phyloP scores from a whole-genome alignment of 2,329 filamentous ascomycete species.

The Fusarium drepaniforme region DNA sequence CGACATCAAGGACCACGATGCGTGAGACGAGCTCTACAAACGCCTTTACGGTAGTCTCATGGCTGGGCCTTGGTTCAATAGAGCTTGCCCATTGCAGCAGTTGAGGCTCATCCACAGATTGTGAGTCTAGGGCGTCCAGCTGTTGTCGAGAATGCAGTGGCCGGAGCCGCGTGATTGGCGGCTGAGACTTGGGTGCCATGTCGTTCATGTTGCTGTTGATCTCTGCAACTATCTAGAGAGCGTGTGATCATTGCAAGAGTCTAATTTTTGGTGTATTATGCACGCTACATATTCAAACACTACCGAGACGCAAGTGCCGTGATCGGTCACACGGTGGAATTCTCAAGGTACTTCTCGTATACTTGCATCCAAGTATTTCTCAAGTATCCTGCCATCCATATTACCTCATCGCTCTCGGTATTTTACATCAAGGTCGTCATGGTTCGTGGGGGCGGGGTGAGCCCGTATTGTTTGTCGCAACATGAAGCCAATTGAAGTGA shows the following conservation, averaged over 20 bases:
- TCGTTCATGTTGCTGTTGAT: conserved; percentile 11
- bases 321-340: neutral
- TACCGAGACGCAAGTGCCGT: neutral
- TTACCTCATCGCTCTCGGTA: neutral
- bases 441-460: neutral
- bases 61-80: neutral
- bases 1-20: neutral
- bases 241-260: neutral
- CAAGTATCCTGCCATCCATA: neutral
- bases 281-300: neutral
- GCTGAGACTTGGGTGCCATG: neutral
- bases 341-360: neutral
- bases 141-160: conserved; percentile 12
- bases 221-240: neutral
- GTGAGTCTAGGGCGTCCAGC: neutral
- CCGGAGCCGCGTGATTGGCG: conserved; percentile 27
- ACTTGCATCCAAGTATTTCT: neutral
- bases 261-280: neutral
- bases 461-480: neutral
- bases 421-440: neutral
- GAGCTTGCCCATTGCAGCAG: conserved; percentile 8
- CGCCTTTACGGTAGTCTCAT: neutral
- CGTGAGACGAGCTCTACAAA: conserved; percentile 15
- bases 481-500: neutral
- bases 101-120: neutral